Evolutionary conservation across 441 rosid genomes (phyloP), one percentile per base, ranked within the genome.

Genomic region (Viola pubescens): DNA sequence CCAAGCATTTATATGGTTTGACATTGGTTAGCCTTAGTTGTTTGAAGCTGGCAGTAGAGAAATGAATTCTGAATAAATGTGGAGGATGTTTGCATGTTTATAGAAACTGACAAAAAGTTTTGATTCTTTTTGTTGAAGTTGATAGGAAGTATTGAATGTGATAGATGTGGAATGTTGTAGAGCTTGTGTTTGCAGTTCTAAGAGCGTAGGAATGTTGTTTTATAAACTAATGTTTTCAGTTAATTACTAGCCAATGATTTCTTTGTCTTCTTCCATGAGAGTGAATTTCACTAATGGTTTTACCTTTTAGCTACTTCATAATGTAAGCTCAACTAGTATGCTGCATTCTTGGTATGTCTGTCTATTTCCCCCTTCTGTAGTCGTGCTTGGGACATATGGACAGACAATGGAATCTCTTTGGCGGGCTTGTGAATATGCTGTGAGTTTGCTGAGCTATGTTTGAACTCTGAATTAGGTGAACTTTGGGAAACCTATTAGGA

Each of bases 391-490:
- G 99, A 91, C 77, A 84, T 85, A 98, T 81, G 94, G 73, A 19
- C 26, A 19, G 26, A 91, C 97, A 8, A 94, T 94, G 99, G 99
- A 94, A 71, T 87, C 99, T 71, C 83, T 94, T 57, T 94, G 98
- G 72, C 89, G 99, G 73, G 98, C 98, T 69, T 94, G 99, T 79
- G 91, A 94, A 84, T 91, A 91, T 69, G 99, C 98, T 70, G 99
- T 94, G 81, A 85, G 99, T 68, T 59, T 70, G 61, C 42, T 58
- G 14, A 75, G 49, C 58, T 55, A 38, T 54, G 44, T 10, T 57
- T 63, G 13, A 34, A 6, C 19, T 57, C 26, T 48, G 58, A 52
- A 44, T 16, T 54, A 10, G 63, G 44, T 54, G 46, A 51, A 60
- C 41, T 69, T 26, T n/a, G 34, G 62, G 52, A 62, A 52, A 45